Evolutionary conservation across 2,329 filamentous ascomycete species (phyloP), one percentile per base, ranked within the genome.

Genomic region (Sphaerulina populicola): DNA sequence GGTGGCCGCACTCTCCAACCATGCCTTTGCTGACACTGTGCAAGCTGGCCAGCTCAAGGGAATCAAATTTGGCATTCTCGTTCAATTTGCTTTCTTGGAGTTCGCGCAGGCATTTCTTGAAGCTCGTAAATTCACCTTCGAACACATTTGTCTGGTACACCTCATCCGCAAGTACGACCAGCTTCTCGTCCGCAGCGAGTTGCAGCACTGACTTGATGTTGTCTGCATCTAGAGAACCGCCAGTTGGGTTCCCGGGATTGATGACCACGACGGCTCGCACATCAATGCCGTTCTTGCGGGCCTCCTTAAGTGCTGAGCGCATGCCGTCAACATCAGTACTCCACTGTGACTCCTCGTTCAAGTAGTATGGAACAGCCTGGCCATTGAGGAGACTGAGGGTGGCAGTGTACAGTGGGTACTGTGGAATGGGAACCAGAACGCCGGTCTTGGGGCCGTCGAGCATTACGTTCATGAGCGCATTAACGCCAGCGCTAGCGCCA

Each of bases 81-180:
- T 84, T 73, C 23, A 72, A 79, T n/a, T 66, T 54, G 47, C 68
- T 69, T 69, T 84, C 76, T 70, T 97, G 91, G 64, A 97, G 74
- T 61, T 85, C 77, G 57, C 90, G 81, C 45, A 98, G 80, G 37
- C 85, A 82, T 63, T 86, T 82, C 76, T 97, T 97, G 83, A 98
- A 97, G 65, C 87, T 94, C 73, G 87, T 82, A 76, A 98, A 98
- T 68, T 91, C 78, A 69, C 93, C 93, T 56, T 86, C 75, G 73
- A 98, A 98, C 62, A 98, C 86, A 71, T 98, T 98, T 66, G 93
- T 97, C 74, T 98, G 93, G 80, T 98, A 98, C 35, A 98, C 93
- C 72, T 98, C 93, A 66, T 98, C 93, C 47, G 93, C 93, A 64
- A 98, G 80, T 59, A 97, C 77, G 50, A 97, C 89, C 23, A 98